Evolutionary conservation across 2,329 filamentous ascomycete species (phyloP).

Genomic region (Trichoderma guizhouense): DNA sequence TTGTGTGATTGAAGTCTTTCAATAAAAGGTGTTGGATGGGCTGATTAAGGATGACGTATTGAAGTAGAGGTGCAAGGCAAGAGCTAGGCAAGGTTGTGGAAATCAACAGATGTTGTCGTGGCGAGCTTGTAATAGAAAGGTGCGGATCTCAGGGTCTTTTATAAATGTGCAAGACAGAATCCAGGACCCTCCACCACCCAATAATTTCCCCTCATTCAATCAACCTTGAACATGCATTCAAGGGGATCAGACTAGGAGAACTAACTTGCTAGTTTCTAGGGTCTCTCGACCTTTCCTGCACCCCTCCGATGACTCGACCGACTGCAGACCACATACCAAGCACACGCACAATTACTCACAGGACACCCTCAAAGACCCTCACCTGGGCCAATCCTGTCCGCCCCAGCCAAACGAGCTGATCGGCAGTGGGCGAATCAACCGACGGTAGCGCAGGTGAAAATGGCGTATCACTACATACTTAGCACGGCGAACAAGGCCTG

Average conservation of each 20-base stretch:
- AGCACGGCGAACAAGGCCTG: conserved; percentile 6
- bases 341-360: neutral
- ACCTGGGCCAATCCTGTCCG: neutral
- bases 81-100: neutral
- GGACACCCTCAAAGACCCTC: neutral
- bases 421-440: conserved; percentile 16
- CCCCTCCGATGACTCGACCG: neutral
- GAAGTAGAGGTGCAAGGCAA: neutral
- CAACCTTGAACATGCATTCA: neutral
- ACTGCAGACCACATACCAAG: neutral
- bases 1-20: neutral
- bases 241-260: neutral
- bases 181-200: neutral
- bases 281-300: neutral
- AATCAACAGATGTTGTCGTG: neutral
- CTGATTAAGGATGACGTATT: neutral
- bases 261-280: neutral
- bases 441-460: conserved; percentile 14
- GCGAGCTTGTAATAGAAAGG: neutral
- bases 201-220: neutral
- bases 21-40: neutral
- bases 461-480: neutral
- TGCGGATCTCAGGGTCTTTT: conserved; percentile 25
- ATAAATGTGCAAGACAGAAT: conserved; percentile 18
- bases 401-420: conserved; percentile 13